Base-by-base conservation (phyloP, 371 early-diverging fungal genomes). In the Actinomucor elegans region DNA sequence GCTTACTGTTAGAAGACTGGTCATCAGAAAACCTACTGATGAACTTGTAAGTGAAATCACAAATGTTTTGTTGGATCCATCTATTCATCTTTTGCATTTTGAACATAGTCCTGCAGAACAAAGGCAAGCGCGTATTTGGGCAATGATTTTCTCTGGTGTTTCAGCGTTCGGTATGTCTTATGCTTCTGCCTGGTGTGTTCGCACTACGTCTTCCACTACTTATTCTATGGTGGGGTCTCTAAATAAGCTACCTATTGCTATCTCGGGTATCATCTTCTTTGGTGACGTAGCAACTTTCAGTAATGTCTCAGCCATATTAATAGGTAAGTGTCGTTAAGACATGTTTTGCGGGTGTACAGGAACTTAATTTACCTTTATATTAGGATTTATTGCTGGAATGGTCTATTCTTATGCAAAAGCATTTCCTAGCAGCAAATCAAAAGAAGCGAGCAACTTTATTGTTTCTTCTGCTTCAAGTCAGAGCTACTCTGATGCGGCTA, bases 191-290 rank as follows among this genome's bases (percentile, higher is more conserved):
- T 98, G 97, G 98, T 94, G 96, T 67, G 87, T 99, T 20, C 88
- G 97, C 47, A 88, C 91, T 4, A 94, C 99, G 10, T 86, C 88
- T 0, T 94, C 98, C 3, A 99, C 99, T 5, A 98, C 99, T 0
- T 94, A 97, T 70, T 92, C 92, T 40, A 99, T 99, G 99, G 92
- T 96, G n/a, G 99, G 99, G 15, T 97, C 99, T 1, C 80, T 99
- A 29, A 99, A 99, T 76, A 99, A 99, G 69, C 79, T 99, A 21
- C 95, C 99, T 3, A 91, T 99, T 35, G 94, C 99, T 4, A 73
- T 94, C 28, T 89, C 93, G 42, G 99, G 99, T 21, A 93, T 99
- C 80, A 48, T 97, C 11, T 95, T 96, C 71, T 93, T 98, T 70
- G 86, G 86, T 33, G 96, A 93, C 61, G 86, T 88, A 15, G 87